phyloP scores from a whole-genome alignment of 129 eudicot species.

The Flaveria trinervia region DNA sequence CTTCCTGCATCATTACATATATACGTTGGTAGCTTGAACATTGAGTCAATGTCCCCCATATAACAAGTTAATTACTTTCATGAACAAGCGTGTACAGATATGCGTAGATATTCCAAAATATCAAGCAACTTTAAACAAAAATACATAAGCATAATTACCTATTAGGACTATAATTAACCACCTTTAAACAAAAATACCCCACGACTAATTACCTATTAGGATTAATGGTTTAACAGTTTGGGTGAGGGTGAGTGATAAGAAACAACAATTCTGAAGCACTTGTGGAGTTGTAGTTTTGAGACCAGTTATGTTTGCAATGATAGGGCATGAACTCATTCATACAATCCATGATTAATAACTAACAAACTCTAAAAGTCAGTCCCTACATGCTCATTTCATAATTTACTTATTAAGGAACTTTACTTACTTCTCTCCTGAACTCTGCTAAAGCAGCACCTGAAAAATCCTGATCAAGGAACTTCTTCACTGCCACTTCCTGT shows the following conservation, averaged over 20 bases:
- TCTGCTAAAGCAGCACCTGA: slow-evolving; percentile 99
- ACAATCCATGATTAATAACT: neutral
- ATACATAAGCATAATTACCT: neutral
- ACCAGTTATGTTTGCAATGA: neutral
- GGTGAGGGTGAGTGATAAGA: neutral
- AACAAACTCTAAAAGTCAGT: neutral
- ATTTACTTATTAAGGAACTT: neutral
- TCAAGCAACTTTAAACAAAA: neutral
- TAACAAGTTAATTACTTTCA: neutral
- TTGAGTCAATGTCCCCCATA: neutral
- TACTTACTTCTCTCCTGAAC: slow-evolving; percentile 92
- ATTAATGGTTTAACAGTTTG: neutral
- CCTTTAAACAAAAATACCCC: neutral
- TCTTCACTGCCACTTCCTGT: slow-evolving; percentile 99
- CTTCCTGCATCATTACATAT: neutral
- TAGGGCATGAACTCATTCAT: slow-evolving; percentile 5
- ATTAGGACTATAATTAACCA: neutral
- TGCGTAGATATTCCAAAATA: neutral
- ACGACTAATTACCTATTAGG: neutral
- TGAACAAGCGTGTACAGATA: neutral
- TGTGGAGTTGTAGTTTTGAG: neutral
- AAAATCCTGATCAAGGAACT: slow-evolving; percentile 98
- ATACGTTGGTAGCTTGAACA: neutral
- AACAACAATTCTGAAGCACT: neutral
- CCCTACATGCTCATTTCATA: neutral